Evolutionary conservation across 495 filamentous ascomycete species (phyloP).

Genomic region (Amniculicola lignicola): DNA sequence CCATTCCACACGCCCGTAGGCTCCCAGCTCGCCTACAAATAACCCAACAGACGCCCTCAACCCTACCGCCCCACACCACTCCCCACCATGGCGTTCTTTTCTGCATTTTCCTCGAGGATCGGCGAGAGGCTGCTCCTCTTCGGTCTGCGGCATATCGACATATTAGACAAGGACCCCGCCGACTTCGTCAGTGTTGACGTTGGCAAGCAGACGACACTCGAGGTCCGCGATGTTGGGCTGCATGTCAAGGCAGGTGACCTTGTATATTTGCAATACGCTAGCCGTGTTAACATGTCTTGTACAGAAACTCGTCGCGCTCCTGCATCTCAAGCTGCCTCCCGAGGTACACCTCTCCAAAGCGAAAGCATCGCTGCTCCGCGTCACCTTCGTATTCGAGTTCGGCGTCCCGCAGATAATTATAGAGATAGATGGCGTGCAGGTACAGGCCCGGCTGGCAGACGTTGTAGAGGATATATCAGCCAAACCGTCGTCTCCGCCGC

Average conservation of each 20-base stretch:
- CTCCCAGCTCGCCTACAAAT: slow-evolving; percentile 11
- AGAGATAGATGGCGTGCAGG: slow-evolving; percentile 73
- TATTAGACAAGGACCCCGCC: slow-evolving; percentile 76
- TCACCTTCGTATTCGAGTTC: slow-evolving; percentile 79
- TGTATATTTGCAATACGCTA: not conserved
- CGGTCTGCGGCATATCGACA: slow-evolving; percentile 70
- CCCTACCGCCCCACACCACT: not conserved
- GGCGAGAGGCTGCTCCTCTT: slow-evolving; percentile 74
- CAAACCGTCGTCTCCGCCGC: slow-evolving; percentile 13
- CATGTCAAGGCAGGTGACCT: slow-evolving; percentile 59
- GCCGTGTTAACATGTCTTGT: slow-evolving; percentile 1
- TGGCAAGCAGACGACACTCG: slow-evolving; percentile 72
- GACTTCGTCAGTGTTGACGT: slow-evolving; percentile 59
- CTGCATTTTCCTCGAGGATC: slow-evolving; percentile 63
- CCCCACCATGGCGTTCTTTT: slow-evolving; percentile 52
- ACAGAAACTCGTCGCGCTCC: slow-evolving; percentile 71
- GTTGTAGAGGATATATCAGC: slow-evolving; percentile 10
- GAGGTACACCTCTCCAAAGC: slow-evolving; percentile 67
- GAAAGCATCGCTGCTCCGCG: slow-evolving; percentile 62
- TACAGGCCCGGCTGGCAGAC: slow-evolving; percentile 50
- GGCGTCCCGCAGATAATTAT: slow-evolving; percentile 73
- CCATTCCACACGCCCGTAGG: slow-evolving; percentile 19
- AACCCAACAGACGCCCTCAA: slow-evolving; percentile 5
- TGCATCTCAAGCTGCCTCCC: slow-evolving; percentile 61
- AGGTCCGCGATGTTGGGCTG: slow-evolving; percentile 77